phyloP scores from a whole-genome alignment of 257 asterid species.

The Forsythia viridissima region DNA sequence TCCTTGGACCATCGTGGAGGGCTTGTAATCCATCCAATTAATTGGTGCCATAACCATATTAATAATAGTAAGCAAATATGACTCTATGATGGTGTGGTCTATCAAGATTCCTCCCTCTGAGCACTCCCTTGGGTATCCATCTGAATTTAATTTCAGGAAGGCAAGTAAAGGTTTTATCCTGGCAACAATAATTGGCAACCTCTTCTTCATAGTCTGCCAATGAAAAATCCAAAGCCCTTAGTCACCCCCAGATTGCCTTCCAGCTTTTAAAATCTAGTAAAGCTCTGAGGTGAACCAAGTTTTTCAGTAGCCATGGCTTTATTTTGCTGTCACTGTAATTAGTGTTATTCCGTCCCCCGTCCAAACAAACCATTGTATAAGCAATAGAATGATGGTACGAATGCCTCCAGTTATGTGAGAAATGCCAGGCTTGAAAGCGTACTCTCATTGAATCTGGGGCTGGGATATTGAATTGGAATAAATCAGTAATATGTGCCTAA shows the following conservation, averaged over 20 bases:
- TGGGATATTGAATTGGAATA: neutral
- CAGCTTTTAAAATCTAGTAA: neutral
- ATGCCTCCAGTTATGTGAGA: neutral
- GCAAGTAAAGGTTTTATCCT: neutral
- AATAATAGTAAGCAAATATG: neutral
- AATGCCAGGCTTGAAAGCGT: neutral
- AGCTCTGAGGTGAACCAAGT: neutral
- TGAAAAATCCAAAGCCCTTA: neutral
- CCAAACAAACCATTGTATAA: neutral
- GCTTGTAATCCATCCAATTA: neutral
- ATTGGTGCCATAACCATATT: neutral
- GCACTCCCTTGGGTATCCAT: neutral
- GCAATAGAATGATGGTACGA: neutral
- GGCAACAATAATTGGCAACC: neutral
- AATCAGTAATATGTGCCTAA: neutral
- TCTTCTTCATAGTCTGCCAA: neutral
- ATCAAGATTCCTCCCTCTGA: neutral
- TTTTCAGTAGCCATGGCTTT: neutral
- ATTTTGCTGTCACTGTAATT: neutral
- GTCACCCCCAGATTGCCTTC: neutral
- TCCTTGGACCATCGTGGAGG: neutral
- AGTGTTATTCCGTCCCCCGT: neutral
- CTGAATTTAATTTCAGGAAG: neutral
- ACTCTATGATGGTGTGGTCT: neutral
- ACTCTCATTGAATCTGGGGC: neutral